phyloP scores from a whole-genome alignment of 2,329 filamentous ascomycete species.

The Sporothrix protearum region DNA sequence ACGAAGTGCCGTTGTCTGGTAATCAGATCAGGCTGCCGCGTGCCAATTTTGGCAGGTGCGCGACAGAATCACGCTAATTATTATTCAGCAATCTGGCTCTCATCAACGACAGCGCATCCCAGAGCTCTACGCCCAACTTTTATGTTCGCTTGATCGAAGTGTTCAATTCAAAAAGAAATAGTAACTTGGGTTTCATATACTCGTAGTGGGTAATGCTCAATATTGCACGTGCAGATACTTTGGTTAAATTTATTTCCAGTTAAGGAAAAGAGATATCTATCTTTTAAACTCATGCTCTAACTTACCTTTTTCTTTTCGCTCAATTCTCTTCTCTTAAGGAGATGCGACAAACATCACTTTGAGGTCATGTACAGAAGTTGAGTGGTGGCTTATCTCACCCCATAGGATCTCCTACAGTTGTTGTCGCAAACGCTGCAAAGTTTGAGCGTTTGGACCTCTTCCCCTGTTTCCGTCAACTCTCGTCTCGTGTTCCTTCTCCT shows the following conservation, averaged over 20 bases:
- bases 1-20: background rate
- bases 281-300: no score
- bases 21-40: background rate
- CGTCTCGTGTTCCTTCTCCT: background rate
- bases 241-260: no score
- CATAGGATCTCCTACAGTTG: slow-evolving; percentile 18
- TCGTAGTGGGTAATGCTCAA: no score
- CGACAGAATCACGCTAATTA: background rate
- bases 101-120: background rate
- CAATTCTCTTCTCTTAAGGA: no score
- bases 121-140: background rate
- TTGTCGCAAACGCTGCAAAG: slow-evolving; percentile 19
- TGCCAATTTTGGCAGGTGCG: background rate
- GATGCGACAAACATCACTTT: no score
- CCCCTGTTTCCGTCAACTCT: background rate
- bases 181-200: no score
- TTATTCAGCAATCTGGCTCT: background rate
- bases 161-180: no score
- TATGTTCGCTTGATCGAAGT: background rate
- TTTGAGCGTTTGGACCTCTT: slow-evolving; percentile 2
- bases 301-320: no score
- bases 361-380: no score
- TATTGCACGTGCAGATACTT: no score
- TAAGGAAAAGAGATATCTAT: no score
- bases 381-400: no score